Conservation (phyloP, 257 asterid genomes). For the Voacanga thouarsii region DNA sequence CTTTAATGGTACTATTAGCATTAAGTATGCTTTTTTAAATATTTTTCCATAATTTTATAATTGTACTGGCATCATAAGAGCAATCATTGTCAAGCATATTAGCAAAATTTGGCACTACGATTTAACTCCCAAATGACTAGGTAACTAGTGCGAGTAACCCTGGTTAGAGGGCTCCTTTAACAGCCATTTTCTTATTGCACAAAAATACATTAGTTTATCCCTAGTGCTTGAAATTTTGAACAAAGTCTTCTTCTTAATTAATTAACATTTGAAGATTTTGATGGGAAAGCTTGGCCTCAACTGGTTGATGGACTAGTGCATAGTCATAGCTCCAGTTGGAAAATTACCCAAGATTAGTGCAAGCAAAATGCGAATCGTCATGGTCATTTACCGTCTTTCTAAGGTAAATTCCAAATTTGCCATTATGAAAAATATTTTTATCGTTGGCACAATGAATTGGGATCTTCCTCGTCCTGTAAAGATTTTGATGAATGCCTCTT, state of each 20-base stretch:
- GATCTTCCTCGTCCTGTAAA: too few species aligned
- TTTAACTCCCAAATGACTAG: constrained; percentile 33
- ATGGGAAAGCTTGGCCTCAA: neutral
- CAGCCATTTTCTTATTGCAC: neutral
- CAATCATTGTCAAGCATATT: constrained; percentile 43
- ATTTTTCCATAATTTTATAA: constrained; percentile 18
- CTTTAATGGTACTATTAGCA: constrained; percentile 57
- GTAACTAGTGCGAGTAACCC: constrained; percentile 34
- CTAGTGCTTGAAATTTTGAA: constrained; percentile 13
- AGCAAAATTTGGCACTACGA: constrained; percentile 21
- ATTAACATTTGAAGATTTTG: constrained; percentile 7
- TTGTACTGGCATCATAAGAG: constrained; percentile 29
- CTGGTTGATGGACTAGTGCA: neutral
- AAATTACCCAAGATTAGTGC: neutral
- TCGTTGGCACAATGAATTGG: neutral
- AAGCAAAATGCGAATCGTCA: too few species aligned
- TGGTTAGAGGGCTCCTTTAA: constrained; percentile 10
- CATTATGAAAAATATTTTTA: neutral
- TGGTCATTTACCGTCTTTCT: neutral
- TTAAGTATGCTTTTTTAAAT: constrained; percentile 23
- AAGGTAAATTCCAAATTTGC: neutral
- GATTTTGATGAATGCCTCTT: neutral
- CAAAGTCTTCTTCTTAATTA: constrained; percentile 13
- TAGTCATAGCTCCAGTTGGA: too few species aligned
- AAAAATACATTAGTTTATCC: neutral